Percentiles rank a stretch among this genome's conserved stretches.
These are phyloP conservation scores for Rhizopus arrhizus DNA, from an alignment of 371 early-diverging fungal species.

Conservation along the genomic window DNA sequence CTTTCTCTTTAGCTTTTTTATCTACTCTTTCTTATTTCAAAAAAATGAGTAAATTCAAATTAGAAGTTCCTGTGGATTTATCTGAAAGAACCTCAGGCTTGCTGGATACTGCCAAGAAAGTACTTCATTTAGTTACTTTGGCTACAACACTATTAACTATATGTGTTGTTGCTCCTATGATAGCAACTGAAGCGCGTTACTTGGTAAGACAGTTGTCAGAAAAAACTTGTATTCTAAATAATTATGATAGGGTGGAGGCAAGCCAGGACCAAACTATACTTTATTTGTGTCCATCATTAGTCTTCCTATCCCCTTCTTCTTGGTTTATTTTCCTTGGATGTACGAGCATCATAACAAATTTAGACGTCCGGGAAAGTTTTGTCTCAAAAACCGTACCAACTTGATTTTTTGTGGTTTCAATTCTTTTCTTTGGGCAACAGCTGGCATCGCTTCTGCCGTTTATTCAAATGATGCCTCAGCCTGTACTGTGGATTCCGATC, in stretches of 20 bases:
- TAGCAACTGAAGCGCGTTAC: conserved; percentile 31
- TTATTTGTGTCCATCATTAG: conserved; percentile 29
- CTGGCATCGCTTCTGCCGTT: conserved; percentile 37
- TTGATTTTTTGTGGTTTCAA: conserved; percentile 32
- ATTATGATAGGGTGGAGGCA: conserved; percentile 28
- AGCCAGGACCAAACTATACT: conserved; percentile 31
- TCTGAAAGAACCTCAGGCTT: conserved; percentile 21
- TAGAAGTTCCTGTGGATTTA: conserved; percentile 30
- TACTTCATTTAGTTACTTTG: conserved; percentile 20
- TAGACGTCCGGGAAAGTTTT: conserved; percentile 34
- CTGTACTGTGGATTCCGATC: conserved; percentile 24
- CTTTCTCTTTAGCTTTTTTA: conserved; percentile 9
- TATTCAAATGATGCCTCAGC: conserved; percentile 27
- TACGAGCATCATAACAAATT: conserved; percentile 37
- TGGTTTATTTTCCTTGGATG: conserved; percentile 38
- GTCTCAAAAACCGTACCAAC: conserved; percentile 35
- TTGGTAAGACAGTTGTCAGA: conserved; percentile 15
- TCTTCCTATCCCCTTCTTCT: conserved; percentile 22
- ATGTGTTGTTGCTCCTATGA: conserved; percentile 31
- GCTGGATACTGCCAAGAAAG: conserved; percentile 24
- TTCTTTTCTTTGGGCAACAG: conserved; percentile 35
- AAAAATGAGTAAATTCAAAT: conserved; percentile 7
- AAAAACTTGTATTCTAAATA: not conserved
- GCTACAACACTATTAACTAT: conserved; percentile 24
- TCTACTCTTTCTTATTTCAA: conserved; percentile 1